Percentiles rank a stretch among this genome's conserved stretches.
phyloP scores from a whole-genome alignment of 2,329 filamentous ascomycete genomes.

The Xylariaceae sp. region DNA sequence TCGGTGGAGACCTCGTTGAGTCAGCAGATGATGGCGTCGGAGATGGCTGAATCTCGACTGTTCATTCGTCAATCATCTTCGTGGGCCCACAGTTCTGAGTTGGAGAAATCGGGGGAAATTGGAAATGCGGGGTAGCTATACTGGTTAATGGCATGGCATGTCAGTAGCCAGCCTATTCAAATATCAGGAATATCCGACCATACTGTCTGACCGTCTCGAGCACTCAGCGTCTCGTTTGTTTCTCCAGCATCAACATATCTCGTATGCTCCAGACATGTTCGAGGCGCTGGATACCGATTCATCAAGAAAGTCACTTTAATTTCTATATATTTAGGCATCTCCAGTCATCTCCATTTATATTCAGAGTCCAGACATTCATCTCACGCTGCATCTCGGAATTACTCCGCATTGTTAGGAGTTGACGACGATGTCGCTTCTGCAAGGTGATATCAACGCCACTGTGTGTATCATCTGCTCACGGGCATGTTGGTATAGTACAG shows the following conservation, averaged over 20 bases:
- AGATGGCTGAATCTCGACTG: not conserved
- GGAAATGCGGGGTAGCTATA: not conserved
- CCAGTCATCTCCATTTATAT: not conserved
- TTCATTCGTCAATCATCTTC: not conserved
- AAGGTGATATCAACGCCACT: not conserved
- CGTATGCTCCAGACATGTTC: too few relatives aligned
- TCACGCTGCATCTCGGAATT: not conserved
- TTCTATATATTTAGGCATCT: too few relatives aligned
- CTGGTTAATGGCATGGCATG: not conserved
- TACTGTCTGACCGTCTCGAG: not conserved
- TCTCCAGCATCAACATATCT: not conserved
- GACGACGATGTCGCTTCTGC: not conserved
- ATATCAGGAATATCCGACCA: not conserved
- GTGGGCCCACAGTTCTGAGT: not conserved
- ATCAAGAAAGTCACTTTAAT: too few relatives aligned
- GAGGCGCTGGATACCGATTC: too few relatives aligned
- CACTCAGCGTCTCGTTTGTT: not conserved
- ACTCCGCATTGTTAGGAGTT: not conserved
- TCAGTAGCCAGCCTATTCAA: not conserved
- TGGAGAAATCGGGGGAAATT: not conserved
- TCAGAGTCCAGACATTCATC: not conserved
- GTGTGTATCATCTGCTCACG: not conserved
- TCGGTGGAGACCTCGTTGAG: not conserved
- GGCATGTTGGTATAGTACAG: not conserved
- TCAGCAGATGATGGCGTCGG: not conserved